Conservation (phyloP, 164 flowering plant species). For the Cinnamomum chago region DNA sequence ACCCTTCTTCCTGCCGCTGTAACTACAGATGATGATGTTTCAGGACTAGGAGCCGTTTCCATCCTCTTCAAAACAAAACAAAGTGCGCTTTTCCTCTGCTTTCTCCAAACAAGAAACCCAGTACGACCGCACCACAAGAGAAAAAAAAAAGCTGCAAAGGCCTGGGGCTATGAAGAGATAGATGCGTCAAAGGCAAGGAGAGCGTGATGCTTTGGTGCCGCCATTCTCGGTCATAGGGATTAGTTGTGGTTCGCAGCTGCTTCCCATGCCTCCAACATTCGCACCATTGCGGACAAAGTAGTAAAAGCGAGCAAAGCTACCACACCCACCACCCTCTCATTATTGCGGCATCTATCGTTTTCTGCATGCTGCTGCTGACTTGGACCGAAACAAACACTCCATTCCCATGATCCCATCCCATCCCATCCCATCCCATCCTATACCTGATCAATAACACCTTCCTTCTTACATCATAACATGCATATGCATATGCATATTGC, state of each 20-base stretch:
- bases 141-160: background rate
- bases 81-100: background rate
- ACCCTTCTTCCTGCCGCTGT: background rate
- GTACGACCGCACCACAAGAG: background rate
- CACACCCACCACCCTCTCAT: slow-evolving; percentile 14
- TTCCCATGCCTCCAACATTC: slow-evolving; percentile 78
- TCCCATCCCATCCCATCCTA: slow-evolving; percentile 2
- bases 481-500: too few relatives aligned
- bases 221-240: slow-evolving; percentile 30
- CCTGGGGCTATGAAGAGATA: background rate
- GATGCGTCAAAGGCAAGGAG: background rate
- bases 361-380: slow-evolving; percentile 3
- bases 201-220: slow-evolving; percentile 10
- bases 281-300: slow-evolving; percentile 25
- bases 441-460: background rate
- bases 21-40: too few relatives aligned
- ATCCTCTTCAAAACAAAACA: background rate
- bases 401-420: too few relatives aligned
- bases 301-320: slow-evolving; percentile 2
- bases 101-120: background rate
- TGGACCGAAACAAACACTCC: background rate
- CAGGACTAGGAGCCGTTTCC: background rate
- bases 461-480: too few relatives aligned
- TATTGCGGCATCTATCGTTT: slow-evolving; percentile 22
- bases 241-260: slow-evolving; percentile 28